Conservation (phyloP, 2,329 filamentous ascomycete genomes). For the Pseudohalonectria lignicola region DNA sequence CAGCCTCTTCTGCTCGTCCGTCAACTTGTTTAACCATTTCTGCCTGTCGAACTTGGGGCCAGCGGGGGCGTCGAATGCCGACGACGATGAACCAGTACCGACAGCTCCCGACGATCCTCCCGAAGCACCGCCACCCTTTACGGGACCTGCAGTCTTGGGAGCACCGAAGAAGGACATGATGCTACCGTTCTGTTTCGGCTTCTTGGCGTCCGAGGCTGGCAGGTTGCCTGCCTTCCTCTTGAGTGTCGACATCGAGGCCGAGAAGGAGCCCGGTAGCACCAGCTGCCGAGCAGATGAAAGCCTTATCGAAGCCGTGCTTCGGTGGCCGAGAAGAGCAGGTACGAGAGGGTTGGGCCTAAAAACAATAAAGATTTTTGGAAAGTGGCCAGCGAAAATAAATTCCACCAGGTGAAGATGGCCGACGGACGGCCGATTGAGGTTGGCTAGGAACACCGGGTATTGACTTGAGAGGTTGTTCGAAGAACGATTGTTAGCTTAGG, state of each 20-base stretch:
- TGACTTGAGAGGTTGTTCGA: too few relatives aligned
- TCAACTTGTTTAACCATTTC: conserved; percentile 76
- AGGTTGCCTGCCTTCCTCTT: conserved; percentile 55
- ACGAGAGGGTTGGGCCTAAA: too few relatives aligned
- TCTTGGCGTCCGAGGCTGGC: conserved; percentile 47
- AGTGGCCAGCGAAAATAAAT: too few relatives aligned
- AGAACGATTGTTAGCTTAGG: too few relatives aligned
- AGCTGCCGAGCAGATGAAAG: not conserved
- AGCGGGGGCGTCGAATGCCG: conserved; percentile 15
- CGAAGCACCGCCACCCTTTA: conserved; percentile 6
- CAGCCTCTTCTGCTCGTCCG: conserved; percentile 68
- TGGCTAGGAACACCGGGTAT: too few relatives aligned
- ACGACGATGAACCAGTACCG: conserved; percentile 4
- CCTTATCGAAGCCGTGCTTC: too few relatives aligned
- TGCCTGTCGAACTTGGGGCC: conserved; percentile 68
- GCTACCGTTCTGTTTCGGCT: conserved; percentile 61
- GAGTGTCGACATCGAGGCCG: conserved; percentile 47
- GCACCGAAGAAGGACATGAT: conserved; percentile 85
- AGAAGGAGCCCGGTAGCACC: conserved; percentile 1
- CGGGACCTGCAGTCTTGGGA: conserved; percentile 39
- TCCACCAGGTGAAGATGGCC: too few relatives aligned
- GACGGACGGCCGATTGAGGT: too few relatives aligned
- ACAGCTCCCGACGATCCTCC: conserved; percentile 4
- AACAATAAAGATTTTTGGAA: too few relatives aligned
- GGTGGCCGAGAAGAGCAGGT: too few relatives aligned